Evolutionary conservation across 2,329 filamentous ascomycete genomes (phyloP), one percentile per base, ranked within the genome.

Genomic region (Metarhizium album): DNA sequence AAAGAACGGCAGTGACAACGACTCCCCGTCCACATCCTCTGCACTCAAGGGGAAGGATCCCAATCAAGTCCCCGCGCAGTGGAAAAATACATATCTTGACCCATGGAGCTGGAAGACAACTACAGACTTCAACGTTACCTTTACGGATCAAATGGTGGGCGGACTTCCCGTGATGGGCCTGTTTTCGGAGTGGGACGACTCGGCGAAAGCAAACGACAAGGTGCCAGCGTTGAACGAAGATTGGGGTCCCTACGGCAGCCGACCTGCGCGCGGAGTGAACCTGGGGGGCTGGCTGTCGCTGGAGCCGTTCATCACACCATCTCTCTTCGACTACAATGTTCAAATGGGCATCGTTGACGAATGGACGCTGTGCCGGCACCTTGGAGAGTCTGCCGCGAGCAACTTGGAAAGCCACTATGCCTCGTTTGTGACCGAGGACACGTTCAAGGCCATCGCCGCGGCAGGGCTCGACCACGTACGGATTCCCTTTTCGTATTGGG

Each of bases 381-480:
- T 97, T 1, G 91, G 89, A 0, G 64, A 78, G 1, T 72, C 74
- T 1, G 79, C 80, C 4, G 79, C 83, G 3, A 78, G 80, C 31
- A 85, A 78, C 0, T 70, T 97, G n/a, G 93, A 98, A 65, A 77
- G 87, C 53, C 93, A 98, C 67, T 98, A 98, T 68, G 84, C 90
- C 1, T 81, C 80, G 0, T 98, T 95, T 62, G 82, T 97, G 42
- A 90, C 80, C 0, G 88, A 94, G 63, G 73, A 85, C 52, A 90
- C 87, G 2, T 95, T 97, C 65, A 75, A 76, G 51, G 86, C 91
- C 40, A 96, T 98, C 53, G 82, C 82, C 46, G 83, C 81, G 38
- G 93, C 93, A 1, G 93, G 93, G 0, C 80, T 98, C 45, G 93
- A 98, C 64, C 93, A 98, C 64, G 87, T 98, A n/a, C 86, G 93